Conservation (phyloP, 768 basidiomycete species). For the Amanita phalloides region DNA sequence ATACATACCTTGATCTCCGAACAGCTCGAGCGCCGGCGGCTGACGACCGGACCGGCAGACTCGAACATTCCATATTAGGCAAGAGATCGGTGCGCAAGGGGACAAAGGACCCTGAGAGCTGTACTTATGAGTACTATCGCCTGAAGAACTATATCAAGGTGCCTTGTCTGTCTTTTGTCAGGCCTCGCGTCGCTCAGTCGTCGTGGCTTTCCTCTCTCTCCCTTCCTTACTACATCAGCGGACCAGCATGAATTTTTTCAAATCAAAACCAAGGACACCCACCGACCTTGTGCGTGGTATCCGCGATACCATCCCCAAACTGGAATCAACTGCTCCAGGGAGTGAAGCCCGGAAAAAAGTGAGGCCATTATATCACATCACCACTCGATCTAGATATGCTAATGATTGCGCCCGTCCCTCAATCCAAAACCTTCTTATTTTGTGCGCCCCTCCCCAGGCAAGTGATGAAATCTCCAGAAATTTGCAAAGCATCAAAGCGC, state of each 20-base stretch:
- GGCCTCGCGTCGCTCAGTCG: background rate
- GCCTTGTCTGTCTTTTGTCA: background rate
- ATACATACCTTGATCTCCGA: background rate
- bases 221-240: background rate
- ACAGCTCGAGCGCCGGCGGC: background rate
- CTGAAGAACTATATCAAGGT: background rate
- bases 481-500: slow-evolving; percentile 80
- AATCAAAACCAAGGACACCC: slow-evolving; percentile 79
- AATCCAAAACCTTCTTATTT: background rate
- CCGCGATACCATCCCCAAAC: slow-evolving; percentile 65
- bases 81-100: background rate
- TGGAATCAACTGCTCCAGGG: slow-evolving; percentile 67
- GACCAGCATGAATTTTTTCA: slow-evolving; percentile 84
- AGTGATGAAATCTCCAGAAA: slow-evolving; percentile 85
- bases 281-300: slow-evolving; percentile 79
- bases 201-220: background rate
- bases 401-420: slow-evolving; percentile 5
- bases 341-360: slow-evolving; percentile 78
- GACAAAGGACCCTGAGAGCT: slow-evolving; percentile 1
- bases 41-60: background rate
- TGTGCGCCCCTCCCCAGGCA: slow-evolving; percentile 38
- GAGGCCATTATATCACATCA: slow-evolving; percentile 11
- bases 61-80: background rate
- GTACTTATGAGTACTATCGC: background rate
- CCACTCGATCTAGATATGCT: background rate